Evolutionary conservation across 2,329 filamentous ascomycete species (phyloP).

Genomic region (Phialophora macrospora): DNA sequence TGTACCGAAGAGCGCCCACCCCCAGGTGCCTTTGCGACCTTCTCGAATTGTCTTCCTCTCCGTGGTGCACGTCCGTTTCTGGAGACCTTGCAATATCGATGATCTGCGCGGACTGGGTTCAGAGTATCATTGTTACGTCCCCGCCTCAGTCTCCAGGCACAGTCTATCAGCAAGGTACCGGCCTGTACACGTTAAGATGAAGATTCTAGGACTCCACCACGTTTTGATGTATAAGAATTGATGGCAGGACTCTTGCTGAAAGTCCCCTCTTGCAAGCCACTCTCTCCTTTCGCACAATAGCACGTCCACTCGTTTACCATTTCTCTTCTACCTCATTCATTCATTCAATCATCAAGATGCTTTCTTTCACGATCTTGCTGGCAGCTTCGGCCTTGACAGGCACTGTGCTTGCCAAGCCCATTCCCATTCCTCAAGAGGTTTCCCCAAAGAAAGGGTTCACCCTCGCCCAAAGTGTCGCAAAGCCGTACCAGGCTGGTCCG

Average conservation of each 20-base stretch:
- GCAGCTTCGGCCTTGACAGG: slow-evolving; percentile 31
- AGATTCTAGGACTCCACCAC: slow-evolving; percentile 7
- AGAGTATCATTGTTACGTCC: slow-evolving; percentile 21
- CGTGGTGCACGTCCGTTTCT: slow-evolving; percentile 12
- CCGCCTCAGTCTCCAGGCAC: slow-evolving; percentile 10
- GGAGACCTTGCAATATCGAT: slow-evolving; percentile 26
- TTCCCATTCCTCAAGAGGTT: slow-evolving; percentile 21
- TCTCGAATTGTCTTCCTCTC: slow-evolving; percentile 29
- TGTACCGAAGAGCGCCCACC: background rate
- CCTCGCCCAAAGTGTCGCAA: slow-evolving; percentile 33
- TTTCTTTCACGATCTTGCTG: slow-evolving; percentile 32
- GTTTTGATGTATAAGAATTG: slow-evolving; percentile 29
- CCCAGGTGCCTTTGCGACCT: slow-evolving; percentile 19
- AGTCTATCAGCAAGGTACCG: slow-evolving; percentile 4
- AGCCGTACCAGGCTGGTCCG: slow-evolving; percentile 35
- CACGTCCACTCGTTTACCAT: slow-evolving; percentile 21
- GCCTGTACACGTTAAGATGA: background rate
- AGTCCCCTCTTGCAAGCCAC: slow-evolving; percentile 24
- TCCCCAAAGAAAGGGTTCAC: slow-evolving; percentile 36
- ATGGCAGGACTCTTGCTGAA: slow-evolving; percentile 10
- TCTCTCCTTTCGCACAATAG: slow-evolving; percentile 27
- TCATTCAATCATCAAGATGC: slow-evolving; percentile 30
- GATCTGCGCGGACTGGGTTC: slow-evolving; percentile 25
- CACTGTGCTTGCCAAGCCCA: slow-evolving; percentile 30
- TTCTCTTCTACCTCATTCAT: slow-evolving; percentile 14